These are phyloP conservation scores for Phytophthora meadii DNA, from an alignment of 352 stramenopile species.

Conservation along the genomic window DNA sequence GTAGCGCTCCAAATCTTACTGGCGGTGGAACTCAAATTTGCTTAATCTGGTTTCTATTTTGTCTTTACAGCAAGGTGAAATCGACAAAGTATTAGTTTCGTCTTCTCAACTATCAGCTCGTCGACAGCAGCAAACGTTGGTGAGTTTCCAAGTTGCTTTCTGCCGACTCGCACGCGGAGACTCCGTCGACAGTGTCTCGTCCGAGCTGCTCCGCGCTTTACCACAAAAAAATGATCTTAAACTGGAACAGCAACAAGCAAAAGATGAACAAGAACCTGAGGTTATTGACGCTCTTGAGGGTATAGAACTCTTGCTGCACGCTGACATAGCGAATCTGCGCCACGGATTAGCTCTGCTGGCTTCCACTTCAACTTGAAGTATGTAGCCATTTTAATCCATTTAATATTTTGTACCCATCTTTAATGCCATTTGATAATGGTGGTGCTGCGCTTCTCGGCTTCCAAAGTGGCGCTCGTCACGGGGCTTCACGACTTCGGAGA, in stretches of 20 bases:
- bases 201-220: conserved; percentile 19
- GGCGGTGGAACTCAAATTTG: neutral
- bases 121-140: conserved; percentile 27
- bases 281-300: conserved; percentile 3
- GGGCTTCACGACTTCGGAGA: conserved; percentile 81
- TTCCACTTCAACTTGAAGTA: conserved; percentile 17
- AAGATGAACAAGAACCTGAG: conserved; percentile 3
- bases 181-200: neutral
- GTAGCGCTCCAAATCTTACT: conserved; percentile 7
- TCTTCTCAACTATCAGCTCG: neutral
- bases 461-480: conserved; percentile 70
- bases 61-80: conserved; percentile 11
- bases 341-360: conserved; percentile 17
- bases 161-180: conserved; percentile 40
- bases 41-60: neutral
- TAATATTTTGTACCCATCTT: neutral
- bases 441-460: conserved; percentile 71
- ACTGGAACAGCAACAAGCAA: neutral
- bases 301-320: conserved; percentile 30
- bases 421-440: conserved; percentile 14
- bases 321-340: conserved; percentile 23
- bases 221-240: neutral
- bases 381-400: conserved; percentile 9
- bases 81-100: neutral
- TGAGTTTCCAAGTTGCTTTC: conserved; percentile 42